Evolutionary conservation across 1,284 basidiomycete genomes (phyloP), one percentile per base, ranked within the genome.

Genomic region (Coniferiporia weirii): DNA sequence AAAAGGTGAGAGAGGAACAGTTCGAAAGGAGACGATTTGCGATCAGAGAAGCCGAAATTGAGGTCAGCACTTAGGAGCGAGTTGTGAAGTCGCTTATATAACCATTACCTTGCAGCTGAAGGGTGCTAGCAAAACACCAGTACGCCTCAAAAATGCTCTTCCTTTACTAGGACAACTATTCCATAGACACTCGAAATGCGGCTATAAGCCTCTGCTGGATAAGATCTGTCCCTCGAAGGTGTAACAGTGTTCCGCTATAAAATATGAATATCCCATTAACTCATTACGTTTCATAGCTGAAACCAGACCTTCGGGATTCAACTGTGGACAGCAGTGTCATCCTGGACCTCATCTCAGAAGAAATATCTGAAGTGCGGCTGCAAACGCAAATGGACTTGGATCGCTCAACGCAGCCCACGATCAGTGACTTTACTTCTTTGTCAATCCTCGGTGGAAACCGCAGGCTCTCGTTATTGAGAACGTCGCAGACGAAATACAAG

Each of bases 221-320:
- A 72, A 76, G 38, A 71, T 79, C 20, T 95, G 92, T 68, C 88
- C 89, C 3, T 88, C 88, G 4, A 91, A 91, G 75, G 89, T 87
- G 63, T 48, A 27, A 27, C 27, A 2, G 62, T 45, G 13, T 49
- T 32, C 1, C 36, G 22, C 59, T 56, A 46, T 35, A 32, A 55
- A 47, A n/a, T 48, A 40, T 57, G 35, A 17, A 20, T 20, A 38
- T 43, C 46, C 38, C 45, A 13, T 17, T 44, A 9, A 51, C 22
- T n/a, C 49, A 8, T 34, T 12, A 59, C 10, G 13, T 27, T n/a
- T 48, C 51, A 61, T 61, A 50, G 34, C 43, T 56, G 57, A 38
- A 50, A 32, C 46, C 54, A 27, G 51, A 53, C 15, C 50, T 51
- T 50, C 45, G 44, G 35, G 61, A 53, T 35, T 34, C 36, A 44